These are phyloP conservation scores for Staphylotrichum longicolle DNA, from an alignment of 495 filamentous ascomycete genomes.

Conservation along the genomic window DNA sequence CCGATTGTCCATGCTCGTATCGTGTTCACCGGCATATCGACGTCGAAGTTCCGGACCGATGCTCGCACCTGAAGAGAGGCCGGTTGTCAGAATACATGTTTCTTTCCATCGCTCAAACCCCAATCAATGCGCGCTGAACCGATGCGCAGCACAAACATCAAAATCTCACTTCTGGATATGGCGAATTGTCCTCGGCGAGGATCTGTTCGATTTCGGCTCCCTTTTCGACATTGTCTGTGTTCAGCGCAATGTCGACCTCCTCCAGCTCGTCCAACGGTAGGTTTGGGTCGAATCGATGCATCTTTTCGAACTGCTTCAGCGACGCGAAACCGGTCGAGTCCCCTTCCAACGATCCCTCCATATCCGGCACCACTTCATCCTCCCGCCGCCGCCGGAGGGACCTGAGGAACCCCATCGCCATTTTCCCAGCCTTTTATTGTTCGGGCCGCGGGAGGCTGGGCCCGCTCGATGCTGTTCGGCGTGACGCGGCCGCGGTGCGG, in stretches of 20 bases:
- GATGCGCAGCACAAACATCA: background rate
- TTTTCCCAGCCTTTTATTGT: slow-evolving; percentile 1
- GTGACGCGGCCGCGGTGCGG: slow-evolving; percentile 26
- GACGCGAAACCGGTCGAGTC: slow-evolving; percentile 35
- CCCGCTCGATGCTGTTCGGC: slow-evolving; percentile 26
- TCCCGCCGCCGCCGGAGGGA: slow-evolving; percentile 32
- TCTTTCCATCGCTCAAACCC: background rate
- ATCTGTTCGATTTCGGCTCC: slow-evolving; percentile 55
- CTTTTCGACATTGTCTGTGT: slow-evolving; percentile 52
- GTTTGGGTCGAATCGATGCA: slow-evolving; percentile 69
- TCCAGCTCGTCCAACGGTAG: slow-evolving; percentile 60
- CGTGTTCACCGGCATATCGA: slow-evolving; percentile 66
- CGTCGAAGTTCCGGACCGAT: slow-evolving; percentile 61
- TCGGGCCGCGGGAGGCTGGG: slow-evolving; percentile 9
- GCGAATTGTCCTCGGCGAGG: slow-evolving; percentile 62
- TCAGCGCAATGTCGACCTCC: slow-evolving; percentile 59
- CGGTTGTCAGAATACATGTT: slow-evolving; percentile 18
- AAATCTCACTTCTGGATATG: slow-evolving; percentile 61
- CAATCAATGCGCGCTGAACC: background rate
- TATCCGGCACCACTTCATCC: slow-evolving; percentile 28
- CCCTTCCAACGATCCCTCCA: slow-evolving; percentile 33
- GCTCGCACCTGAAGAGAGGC: slow-evolving; percentile 58
- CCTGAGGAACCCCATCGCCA: slow-evolving; percentile 23
- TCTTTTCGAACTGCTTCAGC: slow-evolving; percentile 52
- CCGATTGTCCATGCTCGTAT: slow-evolving; percentile 72